Conservation (phyloP, 805 yeast species). For the Cyberlindnera euphorbiae region DNA sequence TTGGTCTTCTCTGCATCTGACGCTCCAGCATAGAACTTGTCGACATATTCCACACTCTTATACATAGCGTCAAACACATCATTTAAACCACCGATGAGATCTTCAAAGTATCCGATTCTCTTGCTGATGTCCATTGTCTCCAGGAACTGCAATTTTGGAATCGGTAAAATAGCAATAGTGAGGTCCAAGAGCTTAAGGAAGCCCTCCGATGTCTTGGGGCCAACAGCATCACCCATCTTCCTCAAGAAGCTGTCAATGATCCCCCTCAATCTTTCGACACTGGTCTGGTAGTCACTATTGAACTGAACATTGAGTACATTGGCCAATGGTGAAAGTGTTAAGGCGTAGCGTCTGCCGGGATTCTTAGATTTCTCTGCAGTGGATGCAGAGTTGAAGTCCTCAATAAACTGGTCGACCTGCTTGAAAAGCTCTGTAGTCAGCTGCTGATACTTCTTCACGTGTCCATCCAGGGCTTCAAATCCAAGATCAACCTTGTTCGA, state of each 20-base stretch:
- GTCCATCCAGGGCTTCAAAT: constrained; percentile 4
- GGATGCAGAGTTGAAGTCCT: constrained; percentile 31
- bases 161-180: constrained; percentile 47
- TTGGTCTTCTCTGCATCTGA: constrained; percentile 47
- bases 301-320: constrained; percentile 54
- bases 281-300: constrained; percentile 41
- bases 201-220: constrained; percentile 18
- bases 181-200: constrained; percentile 38
- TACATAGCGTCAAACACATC: constrained; percentile 36
- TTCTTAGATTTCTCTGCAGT: constrained; percentile 20
- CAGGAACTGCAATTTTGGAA: constrained; percentile 39
- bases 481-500: constrained; percentile 19
- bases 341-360: constrained; percentile 27
- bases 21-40: constrained; percentile 46
- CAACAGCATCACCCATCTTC: constrained; percentile 20
- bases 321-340: constrained; percentile 56
- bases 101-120: constrained; percentile 31
- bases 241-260: constrained; percentile 27
- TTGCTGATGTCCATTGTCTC: constrained; percentile 28
- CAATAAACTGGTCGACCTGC: constrained; percentile 32
- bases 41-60: constrained; percentile 31
- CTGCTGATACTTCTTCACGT: constrained; percentile 14
- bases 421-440: constrained; percentile 12
- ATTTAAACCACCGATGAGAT: constrained; percentile 32
- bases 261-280: constrained; percentile 38